Base-by-base conservation (phyloP, 2,329 filamentous ascomycete species). In the Sordariomycetes sp. region DNA sequence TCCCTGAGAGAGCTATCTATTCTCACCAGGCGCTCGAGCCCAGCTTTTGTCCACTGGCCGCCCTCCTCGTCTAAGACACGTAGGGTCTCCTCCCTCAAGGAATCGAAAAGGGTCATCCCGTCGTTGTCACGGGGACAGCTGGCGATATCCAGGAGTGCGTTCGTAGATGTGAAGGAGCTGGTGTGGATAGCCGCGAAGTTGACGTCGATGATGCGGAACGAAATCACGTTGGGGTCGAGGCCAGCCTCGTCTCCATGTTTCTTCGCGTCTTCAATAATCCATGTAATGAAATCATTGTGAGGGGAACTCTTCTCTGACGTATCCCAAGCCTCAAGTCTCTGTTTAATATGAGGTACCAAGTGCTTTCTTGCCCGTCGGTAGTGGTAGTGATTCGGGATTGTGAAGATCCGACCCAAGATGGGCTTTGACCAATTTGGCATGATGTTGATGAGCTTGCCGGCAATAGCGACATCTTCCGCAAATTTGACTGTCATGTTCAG, bases 1-100 rank as follows among this genome's bases (percentile, higher is more conserved):
- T 69, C 64, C 8, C 64, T 54, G 2, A 55, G 46, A 1, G 55
- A 53, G 34, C 63, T 68, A 42, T 69, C 64, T 6, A 57, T 46
- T 4, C 46, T 49, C 3, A 48, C 46, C 53, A 69, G 56, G 10
- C 52, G 46, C 20, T 50, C 45, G 2, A 66, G 46, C 3, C 48
- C 47, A 6, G 46, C 38, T 32, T 63, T 65, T 6, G 55, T 60
- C 64, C 64, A 68, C 21, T 12, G 11, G 3, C 26, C 33, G 28
- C 12, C 5, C 32, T 45, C 41, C 6, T 47, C 44, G 14, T 41
- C 37, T 2, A 61, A 42, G 5, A 61, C 39, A 6, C 42, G 42
- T 2, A 42, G 39, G 5, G 58, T 45, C 42, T 68, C 63, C 8
- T 59, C 48, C 3, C 61, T 55, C 0, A 68, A 43, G 0, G 46